Percentiles rank a stretch among this genome's conserved stretches.
Conservation (phyloP, 2,329 filamentous ascomycete genomes). For the Colletotrichum lindemuthianum region DNA sequence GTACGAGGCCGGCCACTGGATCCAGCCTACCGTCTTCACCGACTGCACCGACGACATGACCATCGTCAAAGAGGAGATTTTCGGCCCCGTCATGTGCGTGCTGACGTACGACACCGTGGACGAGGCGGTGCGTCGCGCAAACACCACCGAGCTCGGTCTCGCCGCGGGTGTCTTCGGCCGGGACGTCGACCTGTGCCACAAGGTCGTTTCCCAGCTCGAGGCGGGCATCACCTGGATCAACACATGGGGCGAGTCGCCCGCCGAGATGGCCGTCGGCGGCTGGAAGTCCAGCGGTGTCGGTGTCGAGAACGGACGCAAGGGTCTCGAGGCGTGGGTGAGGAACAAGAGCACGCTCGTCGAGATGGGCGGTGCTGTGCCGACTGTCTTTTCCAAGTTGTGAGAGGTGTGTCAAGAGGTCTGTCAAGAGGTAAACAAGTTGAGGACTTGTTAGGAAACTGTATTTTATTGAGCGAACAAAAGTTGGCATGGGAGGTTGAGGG, state of each 20-base stretch:
- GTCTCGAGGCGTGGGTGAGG: slow-evolving; percentile 82
- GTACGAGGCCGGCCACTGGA: slow-evolving; percentile 78
- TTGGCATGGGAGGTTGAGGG: not conserved
- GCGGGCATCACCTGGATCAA: slow-evolving; percentile 94
- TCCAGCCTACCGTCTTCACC: slow-evolving; percentile 85
- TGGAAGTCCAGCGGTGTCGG: slow-evolving; percentile 93
- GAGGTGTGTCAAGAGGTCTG: slow-evolving; percentile 10
- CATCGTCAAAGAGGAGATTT: slow-evolving; percentile 85
- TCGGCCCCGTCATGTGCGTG: slow-evolving; percentile 87
- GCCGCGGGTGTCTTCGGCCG: slow-evolving; percentile 86
- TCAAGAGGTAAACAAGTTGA: not conserved
- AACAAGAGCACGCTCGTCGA: slow-evolving; percentile 92
- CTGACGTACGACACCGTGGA: slow-evolving; percentile 77
- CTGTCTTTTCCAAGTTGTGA: slow-evolving; percentile 78
- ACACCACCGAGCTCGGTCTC: slow-evolving; percentile 80
- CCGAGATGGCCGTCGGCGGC: slow-evolving; percentile 91
- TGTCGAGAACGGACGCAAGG: slow-evolving; percentile 84
- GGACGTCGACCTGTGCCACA: slow-evolving; percentile 78
- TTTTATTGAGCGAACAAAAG: not conserved
- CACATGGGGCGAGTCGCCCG: slow-evolving; percentile 91
- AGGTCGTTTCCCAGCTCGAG: slow-evolving; percentile 75
- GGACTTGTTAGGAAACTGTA: not conserved
- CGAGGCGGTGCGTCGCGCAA: slow-evolving; percentile 77
- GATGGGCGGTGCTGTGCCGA: slow-evolving; percentile 76
- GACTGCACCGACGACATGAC: slow-evolving; percentile 86